phyloP scores from a whole-genome alignment of 1,284 basidiomycete species.

The Papiliotrema fonsecae region DNA sequence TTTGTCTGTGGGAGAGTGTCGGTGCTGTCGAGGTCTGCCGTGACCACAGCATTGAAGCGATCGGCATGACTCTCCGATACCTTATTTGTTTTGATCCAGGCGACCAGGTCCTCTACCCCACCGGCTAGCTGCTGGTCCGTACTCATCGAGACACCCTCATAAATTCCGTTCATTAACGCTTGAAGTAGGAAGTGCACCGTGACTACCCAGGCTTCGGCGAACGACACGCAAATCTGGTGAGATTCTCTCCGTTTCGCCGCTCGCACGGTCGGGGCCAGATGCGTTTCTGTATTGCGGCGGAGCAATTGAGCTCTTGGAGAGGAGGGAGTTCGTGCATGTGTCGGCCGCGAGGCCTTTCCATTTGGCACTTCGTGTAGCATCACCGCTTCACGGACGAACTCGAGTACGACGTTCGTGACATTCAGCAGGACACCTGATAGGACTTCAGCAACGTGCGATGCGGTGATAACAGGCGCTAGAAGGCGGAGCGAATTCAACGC shows the following conservation, averaged over 20 bases:
- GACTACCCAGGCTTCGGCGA: background rate
- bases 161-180: background rate
- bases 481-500: constrained; percentile 47
- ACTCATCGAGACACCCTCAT: background rate
- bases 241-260: constrained; percentile 34
- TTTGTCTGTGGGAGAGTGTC: too few species aligned
- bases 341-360: constrained; percentile 50
- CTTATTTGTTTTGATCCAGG: background rate
- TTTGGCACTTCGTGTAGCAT: constrained; percentile 15
- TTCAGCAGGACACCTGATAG: background rate
- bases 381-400: background rate
- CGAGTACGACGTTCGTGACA: background rate
- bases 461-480: constrained; percentile 8
- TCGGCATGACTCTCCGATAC: background rate
- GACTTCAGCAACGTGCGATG: background rate
- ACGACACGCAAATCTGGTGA: background rate
- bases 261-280: constrained; percentile 18
- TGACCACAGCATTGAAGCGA: too few species aligned
- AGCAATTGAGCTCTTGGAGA: constrained; percentile 10
- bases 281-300: constrained; percentile 18
- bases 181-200: background rate
- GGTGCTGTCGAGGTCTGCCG: too few species aligned
- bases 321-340: constrained; percentile 5
- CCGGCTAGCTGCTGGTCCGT: background rate
- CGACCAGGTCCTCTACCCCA: background rate